These are phyloP conservation scores for Kondoa subrosea DNA, from an alignment of 768 basidiomycete species.

Conservation along the genomic window DNA sequence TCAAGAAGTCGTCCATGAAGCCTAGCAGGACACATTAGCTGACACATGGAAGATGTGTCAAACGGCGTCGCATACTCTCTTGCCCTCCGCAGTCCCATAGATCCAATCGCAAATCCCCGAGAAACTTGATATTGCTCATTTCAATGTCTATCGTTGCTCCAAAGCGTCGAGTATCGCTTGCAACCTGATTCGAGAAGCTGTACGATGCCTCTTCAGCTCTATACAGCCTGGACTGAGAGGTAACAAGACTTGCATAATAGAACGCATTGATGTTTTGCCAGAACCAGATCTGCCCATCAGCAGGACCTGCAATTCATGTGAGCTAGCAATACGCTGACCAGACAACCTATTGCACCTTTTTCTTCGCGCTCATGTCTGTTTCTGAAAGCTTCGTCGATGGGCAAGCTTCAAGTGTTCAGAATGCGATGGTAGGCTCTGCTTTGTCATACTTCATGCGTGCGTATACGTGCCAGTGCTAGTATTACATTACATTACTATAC, in stretches of 20 bases:
- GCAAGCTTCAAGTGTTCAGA: too few relatives aligned
- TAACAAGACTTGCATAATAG: constrained; percentile 46
- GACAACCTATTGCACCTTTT: not conserved
- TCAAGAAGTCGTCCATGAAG: constrained; percentile 94
- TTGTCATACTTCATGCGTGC: too few relatives aligned
- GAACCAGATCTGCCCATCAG: constrained; percentile 82
- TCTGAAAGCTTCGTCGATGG: too few relatives aligned
- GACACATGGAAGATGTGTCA: not conserved
- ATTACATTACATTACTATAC: too few relatives aligned
- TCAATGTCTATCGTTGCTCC: constrained; percentile 97
- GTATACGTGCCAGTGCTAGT: too few relatives aligned
- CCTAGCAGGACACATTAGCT: constrained; percentile 32
- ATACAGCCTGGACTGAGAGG: not conserved
- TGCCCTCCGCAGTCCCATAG: constrained; percentile 99
- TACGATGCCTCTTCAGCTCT: not conserved
- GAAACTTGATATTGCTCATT: constrained; percentile 89
- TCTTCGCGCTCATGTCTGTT: not conserved
- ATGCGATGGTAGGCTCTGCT: too few relatives aligned
- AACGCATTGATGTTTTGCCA: constrained; percentile 82
- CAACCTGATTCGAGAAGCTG: constrained; percentile 78
- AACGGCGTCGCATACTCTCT: constrained; percentile 36
- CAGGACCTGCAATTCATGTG: constrained; percentile 35
- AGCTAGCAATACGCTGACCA: not conserved
- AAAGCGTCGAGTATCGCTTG: constrained; percentile 71
- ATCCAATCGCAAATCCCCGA: constrained; percentile 87